phyloP scores from a whole-genome alignment of 352 stramenopile species.

The Phytophthora boehmeriae region DNA sequence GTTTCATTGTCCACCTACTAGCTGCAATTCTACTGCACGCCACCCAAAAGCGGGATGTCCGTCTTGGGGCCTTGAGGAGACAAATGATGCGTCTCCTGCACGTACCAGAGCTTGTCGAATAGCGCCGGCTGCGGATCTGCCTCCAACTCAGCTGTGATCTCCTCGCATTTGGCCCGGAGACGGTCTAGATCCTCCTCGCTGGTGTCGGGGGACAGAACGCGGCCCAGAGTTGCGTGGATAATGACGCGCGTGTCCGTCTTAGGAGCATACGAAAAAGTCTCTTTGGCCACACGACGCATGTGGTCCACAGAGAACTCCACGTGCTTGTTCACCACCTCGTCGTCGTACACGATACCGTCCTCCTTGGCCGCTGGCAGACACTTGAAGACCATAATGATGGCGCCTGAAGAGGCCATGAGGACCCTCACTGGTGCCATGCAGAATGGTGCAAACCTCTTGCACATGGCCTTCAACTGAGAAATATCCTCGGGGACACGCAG shows the following conservation, averaged over 20 bases:
- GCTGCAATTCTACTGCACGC: slow-evolving; percentile 7
- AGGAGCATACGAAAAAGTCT: slow-evolving; percentile 55
- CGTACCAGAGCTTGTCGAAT: slow-evolving; percentile 67
- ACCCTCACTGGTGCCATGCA: slow-evolving; percentile 53
- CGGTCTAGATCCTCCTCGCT: slow-evolving; percentile 33
- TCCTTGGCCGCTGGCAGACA: slow-evolving; percentile 28
- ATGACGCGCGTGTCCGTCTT: slow-evolving; percentile 54
- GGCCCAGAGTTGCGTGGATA: slow-evolving; percentile 73
- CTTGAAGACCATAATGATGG: slow-evolving; percentile 74
- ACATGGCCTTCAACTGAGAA: slow-evolving; percentile 45
- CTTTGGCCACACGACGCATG: slow-evolving; percentile 47
- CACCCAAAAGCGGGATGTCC: slow-evolving; percentile 42
- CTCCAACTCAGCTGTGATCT: slow-evolving; percentile 47
- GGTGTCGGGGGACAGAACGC: slow-evolving; percentile 56
- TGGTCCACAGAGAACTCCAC: slow-evolving; percentile 64
- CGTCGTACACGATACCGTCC: not conserved
- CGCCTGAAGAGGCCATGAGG: slow-evolving; percentile 62
- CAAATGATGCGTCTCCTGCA: slow-evolving; percentile 73
- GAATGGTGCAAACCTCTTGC: slow-evolving; percentile 46
- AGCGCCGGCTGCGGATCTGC: slow-evolving; percentile 31
- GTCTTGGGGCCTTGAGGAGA: slow-evolving; percentile 59
- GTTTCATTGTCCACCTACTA: not conserved
- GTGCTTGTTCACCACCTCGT: slow-evolving; percentile 35
- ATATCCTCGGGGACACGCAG: slow-evolving; percentile 48
- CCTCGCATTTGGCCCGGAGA: slow-evolving; percentile 58